Conservation (phyloP, 1,284 basidiomycete species). For the Sanghuangporus baumii region DNA sequence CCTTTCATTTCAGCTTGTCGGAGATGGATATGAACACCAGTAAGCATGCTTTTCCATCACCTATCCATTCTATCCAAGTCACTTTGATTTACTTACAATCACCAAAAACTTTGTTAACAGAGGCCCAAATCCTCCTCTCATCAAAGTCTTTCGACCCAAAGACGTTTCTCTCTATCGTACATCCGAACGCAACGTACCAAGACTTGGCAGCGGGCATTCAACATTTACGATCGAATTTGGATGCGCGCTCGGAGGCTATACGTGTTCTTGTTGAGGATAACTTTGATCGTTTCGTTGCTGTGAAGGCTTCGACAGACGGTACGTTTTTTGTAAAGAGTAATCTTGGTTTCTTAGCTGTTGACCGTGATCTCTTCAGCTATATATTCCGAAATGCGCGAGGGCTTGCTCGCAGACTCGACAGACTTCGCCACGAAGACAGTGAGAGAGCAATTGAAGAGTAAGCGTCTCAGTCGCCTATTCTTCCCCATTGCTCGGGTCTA, state of each 20-base stretch:
- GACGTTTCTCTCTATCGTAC: constrained; percentile 84
- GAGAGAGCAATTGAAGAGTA: constrained; percentile 80
- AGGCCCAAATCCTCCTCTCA: constrained; percentile 73
- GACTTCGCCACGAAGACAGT: constrained; percentile 86
- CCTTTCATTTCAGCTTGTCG: constrained; percentile 39
- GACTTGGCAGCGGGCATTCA: constrained; percentile 77
- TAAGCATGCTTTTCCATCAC: constrained; percentile 30
- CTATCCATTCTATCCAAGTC: neutral
- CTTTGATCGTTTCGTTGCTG: constrained; percentile 96
- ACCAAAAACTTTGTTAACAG: constrained; percentile 34
- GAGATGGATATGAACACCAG: constrained; percentile 72
- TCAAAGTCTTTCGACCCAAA: constrained; percentile 98
- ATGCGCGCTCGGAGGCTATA: constrained; percentile 88
- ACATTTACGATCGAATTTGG: constrained; percentile 71
- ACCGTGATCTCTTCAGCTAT: constrained; percentile 53
- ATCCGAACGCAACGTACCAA: constrained; percentile 95
- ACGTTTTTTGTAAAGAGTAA: neutral
- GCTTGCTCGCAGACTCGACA: constrained; percentile 68
- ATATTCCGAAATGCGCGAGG: constrained; percentile 90
- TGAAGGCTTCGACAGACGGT: constrained; percentile 96
- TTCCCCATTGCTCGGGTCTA: constrained; percentile 14
- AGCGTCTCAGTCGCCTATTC: neutral
- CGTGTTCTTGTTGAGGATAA: constrained; percentile 95
- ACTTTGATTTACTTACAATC: neutral
- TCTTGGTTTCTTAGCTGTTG: no score